Conservation (phyloP, 331 rosid genomes). For the Rosa hybrid region DNA sequence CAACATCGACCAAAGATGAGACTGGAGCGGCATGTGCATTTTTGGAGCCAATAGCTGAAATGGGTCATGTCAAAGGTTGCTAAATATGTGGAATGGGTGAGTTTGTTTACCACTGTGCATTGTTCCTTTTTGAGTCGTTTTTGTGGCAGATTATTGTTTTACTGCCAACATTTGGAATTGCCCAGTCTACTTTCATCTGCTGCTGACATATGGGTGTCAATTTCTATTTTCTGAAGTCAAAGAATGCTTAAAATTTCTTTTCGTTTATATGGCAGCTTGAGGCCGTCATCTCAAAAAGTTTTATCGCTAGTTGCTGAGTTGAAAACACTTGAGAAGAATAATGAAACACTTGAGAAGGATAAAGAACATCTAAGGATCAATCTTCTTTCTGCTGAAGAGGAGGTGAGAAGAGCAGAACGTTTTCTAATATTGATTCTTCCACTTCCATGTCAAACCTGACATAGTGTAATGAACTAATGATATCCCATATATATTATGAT, state of each 20-base stretch:
- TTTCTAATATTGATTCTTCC: background rate
- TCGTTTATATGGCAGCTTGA: slow-evolving; percentile 51
- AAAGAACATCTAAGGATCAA: slow-evolving; percentile 35
- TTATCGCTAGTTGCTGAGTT: slow-evolving; percentile 64
- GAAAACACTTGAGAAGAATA: slow-evolving; percentile 40
- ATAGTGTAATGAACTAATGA: background rate
- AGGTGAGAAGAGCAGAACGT: slow-evolving; percentile 50
- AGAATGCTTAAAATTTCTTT: slow-evolving; percentile 3
- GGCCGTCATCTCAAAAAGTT: slow-evolving; percentile 59
- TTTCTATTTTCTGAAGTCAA: slow-evolving; percentile 8
- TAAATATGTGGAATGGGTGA: slow-evolving; percentile 75
- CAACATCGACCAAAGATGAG: slow-evolving; percentile 42
- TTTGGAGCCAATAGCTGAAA: slow-evolving; percentile 56
- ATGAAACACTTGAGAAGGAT: slow-evolving; percentile 41
- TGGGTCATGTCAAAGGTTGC: slow-evolving; percentile 58
- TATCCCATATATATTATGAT: slow-evolving; percentile 21
- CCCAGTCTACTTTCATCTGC: background rate
- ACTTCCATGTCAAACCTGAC: background rate
- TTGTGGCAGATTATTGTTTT: background rate
- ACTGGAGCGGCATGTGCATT: slow-evolving; percentile 51
- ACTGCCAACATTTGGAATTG: slow-evolving; percentile 4
- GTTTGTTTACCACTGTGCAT: slow-evolving; percentile 12
- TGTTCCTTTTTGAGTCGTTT: background rate
- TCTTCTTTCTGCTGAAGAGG: slow-evolving; percentile 88
- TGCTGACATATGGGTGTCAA: slow-evolving; percentile 12